A percentile compares a stretch with the other conserved stretches of the same genome.
phyloP scores from a whole-genome alignment of 2,329 filamentous ascomycete genomes.

The Apiospora sp. region DNA sequence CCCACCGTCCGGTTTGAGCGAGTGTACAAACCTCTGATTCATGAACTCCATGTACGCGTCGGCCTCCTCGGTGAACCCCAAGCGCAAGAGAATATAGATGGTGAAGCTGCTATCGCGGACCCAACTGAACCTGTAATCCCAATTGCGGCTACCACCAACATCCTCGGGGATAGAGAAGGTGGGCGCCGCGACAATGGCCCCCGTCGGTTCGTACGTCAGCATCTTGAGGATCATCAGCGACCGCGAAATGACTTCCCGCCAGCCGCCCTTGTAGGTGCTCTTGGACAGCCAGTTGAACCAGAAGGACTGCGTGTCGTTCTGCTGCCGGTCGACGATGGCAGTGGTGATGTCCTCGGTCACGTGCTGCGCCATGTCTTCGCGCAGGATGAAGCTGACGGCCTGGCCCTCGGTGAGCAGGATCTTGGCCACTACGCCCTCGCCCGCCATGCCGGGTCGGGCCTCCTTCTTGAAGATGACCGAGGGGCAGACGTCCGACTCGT shows the following conservation, averaged over 20 bases:
- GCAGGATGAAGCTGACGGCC: constrained; percentile 72
- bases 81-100: constrained; percentile 77
- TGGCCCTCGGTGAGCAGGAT: constrained; percentile 71
- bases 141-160: constrained; percentile 71
- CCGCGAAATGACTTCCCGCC: constrained; percentile 74
- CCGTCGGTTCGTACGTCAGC: constrained; percentile 80
- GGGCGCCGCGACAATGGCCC: constrained; percentile 78
- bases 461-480: constrained; percentile 63
- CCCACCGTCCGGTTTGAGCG: constrained; percentile 65
- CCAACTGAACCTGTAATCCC: constrained; percentile 82
- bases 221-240: constrained; percentile 80
- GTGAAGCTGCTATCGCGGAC: constrained; percentile 81
- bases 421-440: constrained; percentile 68
- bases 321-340: constrained; percentile 65
- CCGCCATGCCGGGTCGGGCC: constrained; percentile 58
- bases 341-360: constrained; percentile 66
- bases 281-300: constrained; percentile 79
- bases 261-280: constrained; percentile 75
- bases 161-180: constrained; percentile 82
- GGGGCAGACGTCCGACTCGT: constrained; percentile 56
- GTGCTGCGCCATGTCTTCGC: constrained; percentile 67
- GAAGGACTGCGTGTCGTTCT: constrained; percentile 74
- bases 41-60: constrained; percentile 84
- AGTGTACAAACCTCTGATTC: constrained; percentile 71
- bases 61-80: constrained; percentile 78